Evolutionary conservation across 306 rosid species (phyloP).

Genomic region (Pyrus bretschneideri): DNA sequence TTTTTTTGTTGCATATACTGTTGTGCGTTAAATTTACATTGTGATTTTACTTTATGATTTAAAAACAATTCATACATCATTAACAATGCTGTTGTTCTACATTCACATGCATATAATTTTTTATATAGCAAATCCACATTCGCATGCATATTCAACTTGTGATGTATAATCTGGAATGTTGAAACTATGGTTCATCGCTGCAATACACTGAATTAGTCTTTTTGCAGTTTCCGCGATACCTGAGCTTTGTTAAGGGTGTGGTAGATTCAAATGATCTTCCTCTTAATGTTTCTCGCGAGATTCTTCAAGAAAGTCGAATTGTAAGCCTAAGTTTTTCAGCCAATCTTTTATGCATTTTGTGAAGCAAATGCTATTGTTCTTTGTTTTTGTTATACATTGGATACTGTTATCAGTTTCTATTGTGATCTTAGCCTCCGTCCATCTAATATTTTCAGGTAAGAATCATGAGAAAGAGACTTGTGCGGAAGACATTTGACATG

Average conservation of each 20-base stretch:
- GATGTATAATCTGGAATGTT: neutral
- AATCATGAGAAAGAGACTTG: conserved; percentile 97
- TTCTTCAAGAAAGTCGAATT: conserved; percentile 98
- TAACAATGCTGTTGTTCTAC: neutral
- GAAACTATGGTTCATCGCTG: neutral
- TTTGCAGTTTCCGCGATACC: conserved; percentile 90
- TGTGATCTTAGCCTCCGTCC: neutral
- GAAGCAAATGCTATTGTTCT: neutral
- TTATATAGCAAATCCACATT: neutral
- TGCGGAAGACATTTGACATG: conserved; percentile 94
- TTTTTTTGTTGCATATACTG: neutral
- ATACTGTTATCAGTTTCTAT: neutral
- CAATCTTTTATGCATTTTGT: neutral
- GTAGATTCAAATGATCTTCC: conserved; percentile 96
- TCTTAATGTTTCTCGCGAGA: conserved; percentile 90
- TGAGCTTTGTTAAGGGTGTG: conserved; percentile 97
- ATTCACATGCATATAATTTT: neutral
- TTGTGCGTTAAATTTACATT: neutral
- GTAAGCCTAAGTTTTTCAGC: conserved; percentile 37
- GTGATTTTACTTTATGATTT: neutral
- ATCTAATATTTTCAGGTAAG: conserved; percentile 59
- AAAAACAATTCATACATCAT: neutral
- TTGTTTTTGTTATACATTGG: neutral
- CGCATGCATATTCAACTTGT: neutral
- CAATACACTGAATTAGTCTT: neutral